A percentile compares a stretch with the other conserved stretches of the same genome.
Evolutionary conservation across 1,139 yeast species (phyloP).

Genomic region (Blastobotrys malaysiensis): DNA sequence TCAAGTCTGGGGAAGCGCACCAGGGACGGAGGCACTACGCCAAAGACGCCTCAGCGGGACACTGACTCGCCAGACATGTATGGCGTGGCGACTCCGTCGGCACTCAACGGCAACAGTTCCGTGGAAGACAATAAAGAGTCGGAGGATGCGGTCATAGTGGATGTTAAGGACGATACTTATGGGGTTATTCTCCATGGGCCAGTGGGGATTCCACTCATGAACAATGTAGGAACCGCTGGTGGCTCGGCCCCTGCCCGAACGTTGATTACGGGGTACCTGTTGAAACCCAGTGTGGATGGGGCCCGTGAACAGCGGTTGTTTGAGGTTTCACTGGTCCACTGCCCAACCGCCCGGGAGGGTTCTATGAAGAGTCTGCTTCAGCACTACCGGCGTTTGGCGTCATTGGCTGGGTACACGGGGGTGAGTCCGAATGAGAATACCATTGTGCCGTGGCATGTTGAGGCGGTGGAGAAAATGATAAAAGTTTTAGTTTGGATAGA

Average conservation of each 20-base stretch:
- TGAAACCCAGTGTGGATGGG: constrained; percentile 16
- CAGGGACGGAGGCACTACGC: constrained; percentile 18
- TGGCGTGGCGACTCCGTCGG: constrained; percentile 32
- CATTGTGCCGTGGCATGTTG: constrained; percentile 77
- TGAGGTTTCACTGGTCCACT: constrained; percentile 30
- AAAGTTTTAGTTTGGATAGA: constrained; percentile 22
- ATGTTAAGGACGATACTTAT: constrained; percentile 44
- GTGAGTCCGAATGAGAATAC: constrained; percentile 36
- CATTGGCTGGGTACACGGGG: constrained; percentile 43
- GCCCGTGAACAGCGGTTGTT: constrained; percentile 20
- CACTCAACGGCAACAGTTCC: constrained; percentile 20
- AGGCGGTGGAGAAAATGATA: constrained; percentile 62
- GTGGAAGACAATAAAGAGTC: constrained; percentile 13
- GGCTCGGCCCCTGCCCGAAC: constrained; percentile 40
- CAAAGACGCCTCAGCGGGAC: constrained; percentile 32
- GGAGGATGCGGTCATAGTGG: constrained; percentile 27
- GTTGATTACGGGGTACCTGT: constrained; percentile 14
- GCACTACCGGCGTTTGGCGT: constrained; percentile 65
- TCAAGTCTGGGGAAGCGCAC: constrained; percentile 8
- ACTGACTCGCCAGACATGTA: constrained; percentile 39
- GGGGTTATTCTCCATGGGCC: constrained; percentile 43
- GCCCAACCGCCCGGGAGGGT: constrained; percentile 33
- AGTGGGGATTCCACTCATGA: constrained; percentile 9
- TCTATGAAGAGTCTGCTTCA: constrained; percentile 55
- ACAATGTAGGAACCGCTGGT: constrained; percentile 8